Evolutionary conservation across 371 early-diverging fungal genomes (phyloP), one percentile per base, ranked within the genome.

Genomic region (Rhizopus arrhizus): DNA sequence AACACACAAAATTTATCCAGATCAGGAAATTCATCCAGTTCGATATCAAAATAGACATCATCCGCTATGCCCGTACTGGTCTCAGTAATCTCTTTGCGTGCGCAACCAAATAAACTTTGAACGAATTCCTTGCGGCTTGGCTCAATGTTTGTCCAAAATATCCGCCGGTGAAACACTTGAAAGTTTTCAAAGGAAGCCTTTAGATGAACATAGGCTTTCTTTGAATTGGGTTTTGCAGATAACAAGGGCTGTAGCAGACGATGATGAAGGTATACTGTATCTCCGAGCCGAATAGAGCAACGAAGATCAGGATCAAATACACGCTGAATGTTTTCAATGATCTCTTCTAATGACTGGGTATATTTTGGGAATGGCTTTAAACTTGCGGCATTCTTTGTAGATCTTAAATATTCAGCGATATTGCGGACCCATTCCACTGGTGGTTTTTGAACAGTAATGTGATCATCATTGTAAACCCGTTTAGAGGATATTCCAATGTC

Each of bases 231-330:
- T 16, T 8, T 46, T 4, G 15, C 31, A 2, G 62, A 57, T 0
- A 62, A 16, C 7, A 62, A n/a, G 1, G 67, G 59, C 3, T 28
- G n/a, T 7, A 62, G 13, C 5, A 62, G 35, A n/a, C 15, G 43
- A 38, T 62, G 62, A n/a, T 62, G 62, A 15, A 62, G 33, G 46
- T 66, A 66, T 4, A 62, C 59, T 12, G 58, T 58, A 32, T 66
- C 32, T 3, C 34, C 29, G 22, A 56, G 29, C 3, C 60, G 47
- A n/a, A 29, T 15, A 2, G 55, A 36, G 16, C 56, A 33, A 33
- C 60, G 49, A 4, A 66, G 28, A 43, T 66, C 58, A 36, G 52
- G 31, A 45, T 58, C 58, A 11, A 41, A 47, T 3, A 62, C n/a
- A 10, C 58, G 34, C 5, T 29, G n/a, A 15, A 50, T 28, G 29